A percentile compares a stretch with the other conserved stretches of the same genome.
These are phyloP conservation scores for Oryza australiensis DNA, from an alignment of 176 grass and related monocot species.

Conservation along the genomic window DNA sequence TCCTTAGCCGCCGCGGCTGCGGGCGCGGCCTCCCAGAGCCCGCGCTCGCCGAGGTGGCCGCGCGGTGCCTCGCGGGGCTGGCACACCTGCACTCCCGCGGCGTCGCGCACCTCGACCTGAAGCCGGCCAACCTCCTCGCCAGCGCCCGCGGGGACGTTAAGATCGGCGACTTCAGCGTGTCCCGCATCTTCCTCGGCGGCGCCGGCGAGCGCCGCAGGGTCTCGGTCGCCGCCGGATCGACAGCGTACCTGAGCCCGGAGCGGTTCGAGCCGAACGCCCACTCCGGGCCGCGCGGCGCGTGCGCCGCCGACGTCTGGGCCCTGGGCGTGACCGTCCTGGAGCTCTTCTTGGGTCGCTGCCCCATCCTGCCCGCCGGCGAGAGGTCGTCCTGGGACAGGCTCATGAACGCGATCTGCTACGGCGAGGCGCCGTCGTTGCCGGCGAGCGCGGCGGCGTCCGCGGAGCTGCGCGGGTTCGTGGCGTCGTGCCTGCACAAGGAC, in stretches of 20 bases:
- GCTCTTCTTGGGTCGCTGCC: conserved; percentile 36
- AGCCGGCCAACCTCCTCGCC: conserved; percentile 46
- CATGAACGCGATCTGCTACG: conserved; percentile 50
- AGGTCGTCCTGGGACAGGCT: conserved; percentile 9
- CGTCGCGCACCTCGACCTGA: conserved; percentile 48
- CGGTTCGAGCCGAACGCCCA: conserved; percentile 39
- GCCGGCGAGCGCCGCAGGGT: conserved; percentile 14
- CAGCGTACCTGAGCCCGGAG: conserved; percentile 45
- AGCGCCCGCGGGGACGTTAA: conserved; percentile 28
- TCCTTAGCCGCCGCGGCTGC: conserved; percentile 2
- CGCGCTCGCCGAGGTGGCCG: conserved; percentile 41
- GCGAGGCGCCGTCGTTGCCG: conserved; percentile 7
- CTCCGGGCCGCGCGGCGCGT: conserved; percentile 33
- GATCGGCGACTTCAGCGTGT: conserved; percentile 52
- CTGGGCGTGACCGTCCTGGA: conserved; percentile 48
- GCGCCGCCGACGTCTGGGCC: conserved; percentile 54
- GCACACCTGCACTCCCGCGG: conserved; percentile 36
- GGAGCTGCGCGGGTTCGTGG: conserved; percentile 38
- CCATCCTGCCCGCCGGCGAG: conserved; percentile 2
- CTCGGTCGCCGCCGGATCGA: conserved; percentile 8
- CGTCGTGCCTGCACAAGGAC: conserved; percentile 51
- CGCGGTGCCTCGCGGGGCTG: conserved; percentile 44
- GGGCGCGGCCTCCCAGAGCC: conserved; percentile 30
- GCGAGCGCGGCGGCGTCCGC: conserved; percentile 13
- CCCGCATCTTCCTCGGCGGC: conserved; percentile 21